A percentile compares a stretch with the other conserved stretches of the same genome.
phyloP scores from a whole-genome alignment of 2,329 filamentous ascomycete species.

The Didymosphaeria variabile region DNA sequence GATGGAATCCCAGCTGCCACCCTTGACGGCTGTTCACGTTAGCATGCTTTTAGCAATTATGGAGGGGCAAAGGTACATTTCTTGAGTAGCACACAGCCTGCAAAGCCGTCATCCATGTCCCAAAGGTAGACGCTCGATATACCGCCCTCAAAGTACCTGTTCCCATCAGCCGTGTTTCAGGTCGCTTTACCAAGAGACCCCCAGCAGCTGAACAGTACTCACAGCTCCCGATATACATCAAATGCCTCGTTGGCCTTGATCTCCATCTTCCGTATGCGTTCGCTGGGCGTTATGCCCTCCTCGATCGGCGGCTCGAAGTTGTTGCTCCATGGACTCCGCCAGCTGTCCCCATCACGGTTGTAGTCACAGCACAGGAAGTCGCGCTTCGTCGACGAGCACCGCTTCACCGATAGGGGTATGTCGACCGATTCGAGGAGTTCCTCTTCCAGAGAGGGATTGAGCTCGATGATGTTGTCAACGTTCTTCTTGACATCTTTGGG shows the following conservation, averaged over 20 bases:
- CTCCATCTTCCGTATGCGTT: conserved; percentile 93
- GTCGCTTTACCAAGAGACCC: neutral
- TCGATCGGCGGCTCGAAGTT: conserved; percentile 91
- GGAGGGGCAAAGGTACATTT: conserved; percentile 70
- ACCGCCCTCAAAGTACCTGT: conserved; percentile 89
- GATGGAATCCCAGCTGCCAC: conserved; percentile 95
- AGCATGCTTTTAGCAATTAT: conserved; percentile 14
- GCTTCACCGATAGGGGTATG: conserved; percentile 86
- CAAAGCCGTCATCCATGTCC: conserved; percentile 98
- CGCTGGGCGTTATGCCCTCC: conserved; percentile 87
- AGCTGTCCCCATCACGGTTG: conserved; percentile 98
- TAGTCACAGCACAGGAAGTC: conserved; percentile 99
- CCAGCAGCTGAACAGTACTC: conserved; percentile 40
- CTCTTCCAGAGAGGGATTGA: conserved; percentile 92
- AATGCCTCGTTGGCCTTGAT: conserved; percentile 94
- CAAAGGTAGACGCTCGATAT: conserved; percentile 97
- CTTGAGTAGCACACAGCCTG: conserved; percentile 93
- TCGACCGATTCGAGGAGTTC: conserved; percentile 98
- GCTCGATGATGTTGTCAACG: conserved; percentile 85
- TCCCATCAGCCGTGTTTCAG: conserved; percentile 31
- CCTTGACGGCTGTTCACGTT: conserved; percentile 67
- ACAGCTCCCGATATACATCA: conserved; percentile 92
- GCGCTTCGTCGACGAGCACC: conserved; percentile 86
- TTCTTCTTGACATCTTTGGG: conserved; percentile 90
- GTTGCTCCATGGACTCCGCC: conserved; percentile 98